Evolutionary conservation across 345 rosid species (phyloP).

Genomic region (Melaleuca quinquenervia): DNA sequence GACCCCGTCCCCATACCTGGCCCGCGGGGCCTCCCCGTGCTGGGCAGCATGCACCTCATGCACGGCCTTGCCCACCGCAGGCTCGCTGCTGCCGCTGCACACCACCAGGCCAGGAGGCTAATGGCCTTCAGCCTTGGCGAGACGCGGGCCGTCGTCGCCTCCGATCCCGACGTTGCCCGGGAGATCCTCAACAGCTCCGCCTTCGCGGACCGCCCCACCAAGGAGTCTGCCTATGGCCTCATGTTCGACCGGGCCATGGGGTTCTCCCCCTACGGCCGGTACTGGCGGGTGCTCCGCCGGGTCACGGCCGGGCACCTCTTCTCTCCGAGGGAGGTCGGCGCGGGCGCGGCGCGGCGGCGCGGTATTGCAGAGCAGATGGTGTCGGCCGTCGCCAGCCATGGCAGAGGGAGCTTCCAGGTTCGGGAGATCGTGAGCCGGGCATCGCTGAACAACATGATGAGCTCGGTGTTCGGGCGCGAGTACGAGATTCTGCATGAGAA

Average conservation of each 20-base stretch:
- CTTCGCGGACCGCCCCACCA: conserved; percentile 44
- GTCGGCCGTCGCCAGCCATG: conserved; percentile 1
- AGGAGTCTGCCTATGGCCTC: conserved; percentile 38
- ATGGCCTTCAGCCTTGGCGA: conserved; percentile 48
- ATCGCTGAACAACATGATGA: conserved; percentile 48
- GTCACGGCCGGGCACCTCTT: conserved; percentile 42
- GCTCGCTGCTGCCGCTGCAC: conserved; percentile 22
- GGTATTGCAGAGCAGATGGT: conserved; percentile 30
- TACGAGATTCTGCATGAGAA: conserved; percentile 8
- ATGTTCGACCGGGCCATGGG: conserved; percentile 48
- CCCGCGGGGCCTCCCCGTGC: conserved; percentile 31
- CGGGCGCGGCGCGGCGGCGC: conserved; percentile 18
- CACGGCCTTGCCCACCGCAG: conserved; percentile 36
- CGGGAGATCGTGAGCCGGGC: conserved; percentile 29
- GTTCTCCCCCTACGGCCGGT: conserved; percentile 45
- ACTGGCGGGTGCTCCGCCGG: conserved; percentile 38
- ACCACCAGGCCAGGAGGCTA: conserved; percentile 19
- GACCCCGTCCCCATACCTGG: conserved; percentile 19
- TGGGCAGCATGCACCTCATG: conserved; percentile 47
- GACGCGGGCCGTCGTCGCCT: conserved; percentile 22
- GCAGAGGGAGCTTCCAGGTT: neutral
- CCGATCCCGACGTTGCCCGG: conserved; percentile 36
- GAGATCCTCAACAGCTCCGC: conserved; percentile 37
- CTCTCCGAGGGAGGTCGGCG: conserved; percentile 29
- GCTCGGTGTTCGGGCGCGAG: conserved; percentile 32